Conservation (phyloP, 108 stramenopile genomes). For the Cyclostephanos invisitatus region DNA sequence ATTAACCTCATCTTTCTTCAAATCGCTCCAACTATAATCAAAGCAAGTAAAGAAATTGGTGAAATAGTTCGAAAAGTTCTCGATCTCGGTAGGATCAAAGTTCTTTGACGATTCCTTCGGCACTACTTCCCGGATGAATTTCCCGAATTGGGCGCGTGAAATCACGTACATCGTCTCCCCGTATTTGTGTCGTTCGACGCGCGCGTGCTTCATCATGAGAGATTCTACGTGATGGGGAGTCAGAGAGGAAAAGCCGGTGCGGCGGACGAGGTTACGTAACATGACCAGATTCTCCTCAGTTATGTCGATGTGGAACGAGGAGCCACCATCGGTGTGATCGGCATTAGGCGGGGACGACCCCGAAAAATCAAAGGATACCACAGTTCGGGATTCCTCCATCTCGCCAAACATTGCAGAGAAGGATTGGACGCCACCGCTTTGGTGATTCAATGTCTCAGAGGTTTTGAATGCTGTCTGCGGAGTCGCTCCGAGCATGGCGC, state of each 20-base stretch:
- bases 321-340: background rate
- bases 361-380: constrained; percentile 82
- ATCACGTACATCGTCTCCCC: constrained; percentile 43
- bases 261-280: constrained; percentile 62
- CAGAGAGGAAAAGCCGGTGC: constrained; percentile 60
- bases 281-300: constrained; percentile 80
- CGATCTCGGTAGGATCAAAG: constrained; percentile 51
- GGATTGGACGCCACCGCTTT: constrained; percentile 24
- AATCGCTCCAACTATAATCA: constrained; percentile 71
- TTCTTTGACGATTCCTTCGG: constrained; percentile 41
- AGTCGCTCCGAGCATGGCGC: constrained; percentile 31
- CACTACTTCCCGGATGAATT: constrained; percentile 53
- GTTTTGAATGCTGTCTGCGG: constrained; percentile 17
- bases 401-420: constrained; percentile 50
- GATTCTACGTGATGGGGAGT: constrained; percentile 60
- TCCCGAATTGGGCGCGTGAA: constrained; percentile 42
- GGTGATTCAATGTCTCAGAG: constrained; percentile 6
- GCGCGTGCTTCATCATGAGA: constrained; percentile 55
- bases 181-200: constrained; percentile 14
- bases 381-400: constrained; percentile 52
- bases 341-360: constrained; percentile 38
- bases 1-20: constrained; percentile 60
- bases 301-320: constrained; percentile 68
- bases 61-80: constrained; percentile 68
- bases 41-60: constrained; percentile 71